Base-by-base conservation (phyloP, 192 early-diverging fungal genomes). In the Backusella sp. region DNA sequence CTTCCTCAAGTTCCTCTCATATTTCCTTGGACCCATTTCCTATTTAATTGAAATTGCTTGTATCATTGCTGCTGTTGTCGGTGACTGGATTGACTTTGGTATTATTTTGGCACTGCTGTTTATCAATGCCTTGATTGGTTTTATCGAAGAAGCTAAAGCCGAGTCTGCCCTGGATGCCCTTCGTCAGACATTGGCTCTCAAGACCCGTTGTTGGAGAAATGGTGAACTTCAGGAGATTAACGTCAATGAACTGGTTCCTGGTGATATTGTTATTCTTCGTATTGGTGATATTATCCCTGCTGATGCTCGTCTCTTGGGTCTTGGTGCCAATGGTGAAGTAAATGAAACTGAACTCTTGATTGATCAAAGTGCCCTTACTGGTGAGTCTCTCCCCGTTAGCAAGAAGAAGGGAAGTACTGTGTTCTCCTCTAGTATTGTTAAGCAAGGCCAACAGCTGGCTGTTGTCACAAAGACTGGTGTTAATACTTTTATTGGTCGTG, bases 251-350 rank as follows among this genome's bases (percentile, higher is more conserved):
- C 82, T 97, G 49, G 96, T 97, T 34, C 96, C 96, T 14, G 96
- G 96, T 46, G 96, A 96, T 73, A 86, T 97, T 49, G 87, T 92
- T 19, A 87, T 97, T 37, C 82, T 87, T 56, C 94, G 95, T 74
- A 85, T 96, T 66, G 96, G 96, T 70, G 96, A 97, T 85, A 96
- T 97, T 77, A 84, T 97, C 68, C 96, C 96, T 68, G 96, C 96
- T 34, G 96, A 97, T 78, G 88, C 82, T 49, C 90, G 91, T n/a
- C 70, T 95, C 32, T 83, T 94, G 62, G 93, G 92, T 23, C 86
- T 94, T 44, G 90, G 86, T 68, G 91, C 87, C 36, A 85, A 86
- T 23, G 91, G 91, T 42, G 92, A 94, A 68, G 82, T 86, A 7
- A 86, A 91, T 30, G 90, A 92, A 32, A 86, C 86, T 70, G 85